Base-by-base conservation (phyloP, 805 yeast species). In the Metschnikowia corniflorae region DNA sequence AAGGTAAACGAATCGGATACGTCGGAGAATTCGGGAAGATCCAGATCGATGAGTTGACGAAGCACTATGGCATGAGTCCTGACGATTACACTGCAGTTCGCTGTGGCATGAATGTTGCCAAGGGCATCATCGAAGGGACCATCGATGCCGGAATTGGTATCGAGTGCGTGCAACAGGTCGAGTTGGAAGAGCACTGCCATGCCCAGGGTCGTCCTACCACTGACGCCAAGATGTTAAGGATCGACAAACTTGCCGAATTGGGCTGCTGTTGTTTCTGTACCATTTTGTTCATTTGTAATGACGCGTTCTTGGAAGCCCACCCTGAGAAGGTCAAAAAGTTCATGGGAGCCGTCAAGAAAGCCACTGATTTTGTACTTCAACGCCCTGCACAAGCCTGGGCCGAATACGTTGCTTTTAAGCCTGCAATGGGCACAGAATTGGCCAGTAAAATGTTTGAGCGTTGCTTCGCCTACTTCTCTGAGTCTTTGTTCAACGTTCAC, bases 181-280 rank as follows among this genome's bases (percentile, higher is more conserved):
- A 75, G 51, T 62, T 75, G 48, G 79, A 73, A 51, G 77, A 73
- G 44, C 69, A 69, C 55, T 62, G 68, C 44, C 60, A 60, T 46
- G 39, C 53, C 16, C 58, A 65, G 42, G 76, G 76, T 14, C 63
- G 70, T 49, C 66, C 69, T 20, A 54, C 59, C 23, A 50, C 57
- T 30, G 78, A 71, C 28, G 79, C 73, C 38, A 68, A 72, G 49
- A 75, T 75, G 80, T 58, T 75, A 50, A 65, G 80, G 60, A 75
- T 75, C 48, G 80, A 75, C 51, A 61, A 65, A 47, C 59, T 74
- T 47, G 80, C 80, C 16, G 75, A 75, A 44, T 60, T 74, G 37
- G 80, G 80, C 12, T 74, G 80, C 53, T 74, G 80, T 53, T 74
- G 80, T 47, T 74, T 74, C 71, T 74, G 80, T 47, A 70, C 78